Evolutionary conservation across 257 asterid genomes (phyloP).

Genomic region (Hygrophila difformis): DNA sequence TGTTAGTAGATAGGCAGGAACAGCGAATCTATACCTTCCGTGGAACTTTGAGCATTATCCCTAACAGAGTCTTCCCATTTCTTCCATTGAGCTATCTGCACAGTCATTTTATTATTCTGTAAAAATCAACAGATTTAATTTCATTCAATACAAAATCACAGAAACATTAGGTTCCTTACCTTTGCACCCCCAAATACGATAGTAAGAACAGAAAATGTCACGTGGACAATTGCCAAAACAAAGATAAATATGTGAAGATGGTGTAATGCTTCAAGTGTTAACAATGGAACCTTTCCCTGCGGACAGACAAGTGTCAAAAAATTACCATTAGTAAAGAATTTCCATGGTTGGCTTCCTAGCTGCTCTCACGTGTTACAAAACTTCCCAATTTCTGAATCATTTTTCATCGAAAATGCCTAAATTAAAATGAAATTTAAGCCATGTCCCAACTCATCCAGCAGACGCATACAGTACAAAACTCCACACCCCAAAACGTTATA

Average conservation of each 20-base stretch:
- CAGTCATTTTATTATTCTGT: constrained; percentile 8
- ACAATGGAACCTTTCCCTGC: constrained; percentile 61
- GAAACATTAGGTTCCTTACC: constrained; percentile 28
- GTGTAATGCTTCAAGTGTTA: constrained; percentile 71
- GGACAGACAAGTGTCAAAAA: not conserved
- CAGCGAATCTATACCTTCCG: constrained; percentile 33
- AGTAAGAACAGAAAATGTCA: constrained; percentile 71
- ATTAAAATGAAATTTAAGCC: no score
- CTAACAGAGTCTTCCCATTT: constrained; percentile 79
- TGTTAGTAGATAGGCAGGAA: not conserved
- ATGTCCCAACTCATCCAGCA: no score
- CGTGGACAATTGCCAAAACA: constrained; percentile 82
- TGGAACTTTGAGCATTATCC: constrained; percentile 39
- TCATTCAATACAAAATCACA: not conserved
- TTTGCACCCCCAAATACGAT: constrained; percentile 63
- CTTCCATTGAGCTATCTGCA: constrained; percentile 94
- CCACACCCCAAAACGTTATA: no score
- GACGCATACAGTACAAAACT: no score
- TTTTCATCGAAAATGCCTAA: not conserved
- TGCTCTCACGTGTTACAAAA: not conserved
- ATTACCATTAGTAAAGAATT: no score
- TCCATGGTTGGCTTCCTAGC: not conserved
- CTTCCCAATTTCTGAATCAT: not conserved
- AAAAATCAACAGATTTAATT: not conserved
- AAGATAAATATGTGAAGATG: constrained; percentile 79